These are phyloP conservation scores for Kandelia obovata DNA, from an alignment of 345 rosid genomes.

Conservation along the genomic window DNA sequence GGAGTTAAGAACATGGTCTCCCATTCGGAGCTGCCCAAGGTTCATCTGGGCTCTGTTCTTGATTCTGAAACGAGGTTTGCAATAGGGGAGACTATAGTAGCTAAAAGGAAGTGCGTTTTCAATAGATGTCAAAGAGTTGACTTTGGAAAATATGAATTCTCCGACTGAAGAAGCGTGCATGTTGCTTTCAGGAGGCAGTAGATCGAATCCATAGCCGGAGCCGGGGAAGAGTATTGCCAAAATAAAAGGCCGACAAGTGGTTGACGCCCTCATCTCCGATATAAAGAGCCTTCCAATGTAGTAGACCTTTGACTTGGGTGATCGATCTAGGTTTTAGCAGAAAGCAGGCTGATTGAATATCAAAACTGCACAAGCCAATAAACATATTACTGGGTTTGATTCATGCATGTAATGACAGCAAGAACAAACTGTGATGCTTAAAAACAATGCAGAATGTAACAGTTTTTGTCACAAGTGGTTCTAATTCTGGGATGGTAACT, in stretches of 20 bases:
- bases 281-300: neutral
- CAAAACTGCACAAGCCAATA: too few species aligned
- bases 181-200: slow-evolving; percentile 65
- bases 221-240: slow-evolving; percentile 33
- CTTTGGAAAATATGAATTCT: slow-evolving; percentile 53
- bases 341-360: too few species aligned
- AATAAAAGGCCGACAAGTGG: slow-evolving; percentile 33
- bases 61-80: slow-evolving; percentile 48
- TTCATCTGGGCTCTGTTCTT: slow-evolving; percentile 71
- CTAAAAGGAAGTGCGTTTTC: slow-evolving; percentile 86
- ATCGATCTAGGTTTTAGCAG: too few species aligned
- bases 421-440: too few species aligned
- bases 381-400: too few species aligned
- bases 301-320: too few species aligned
- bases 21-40: slow-evolving; percentile 85
- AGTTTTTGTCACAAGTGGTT: too few species aligned
- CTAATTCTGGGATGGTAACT: too few species aligned
- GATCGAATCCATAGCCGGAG: slow-evolving; percentile 60
- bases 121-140: slow-evolving; percentile 83
- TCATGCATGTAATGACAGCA: too few species aligned
- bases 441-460: too few species aligned
- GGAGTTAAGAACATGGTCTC: slow-evolving; percentile 85
- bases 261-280: slow-evolving; percentile 27
- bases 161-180: slow-evolving; percentile 62
- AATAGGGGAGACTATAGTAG: slow-evolving; percentile 77